Evolutionary conservation across 2,329 filamentous ascomycete species (phyloP).

Genomic region (Myriangium duriaei): DNA sequence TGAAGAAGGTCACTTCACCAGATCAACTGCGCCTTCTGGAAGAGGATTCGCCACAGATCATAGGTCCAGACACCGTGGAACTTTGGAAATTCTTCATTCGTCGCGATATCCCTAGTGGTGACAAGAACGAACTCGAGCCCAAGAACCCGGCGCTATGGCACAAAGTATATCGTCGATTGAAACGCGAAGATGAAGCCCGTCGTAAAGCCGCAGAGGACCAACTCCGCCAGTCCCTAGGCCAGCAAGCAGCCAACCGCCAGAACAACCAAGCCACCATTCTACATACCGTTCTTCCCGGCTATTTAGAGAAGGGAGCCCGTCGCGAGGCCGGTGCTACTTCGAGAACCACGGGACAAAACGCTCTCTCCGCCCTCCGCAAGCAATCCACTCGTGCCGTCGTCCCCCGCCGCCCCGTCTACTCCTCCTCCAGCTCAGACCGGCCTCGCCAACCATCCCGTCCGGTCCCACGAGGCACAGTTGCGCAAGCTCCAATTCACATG

Average conservation of each 20-base stretch:
- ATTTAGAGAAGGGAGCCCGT: background rate
- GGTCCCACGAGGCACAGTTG: conserved; percentile 22
- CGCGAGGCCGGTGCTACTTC: conserved; percentile 1
- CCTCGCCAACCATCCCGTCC: conserved; percentile 1
- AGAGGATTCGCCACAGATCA: conserved; percentile 61
- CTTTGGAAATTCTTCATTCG: conserved; percentile 72
- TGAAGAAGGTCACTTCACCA: conserved; percentile 59
- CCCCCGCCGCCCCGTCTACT: background rate
- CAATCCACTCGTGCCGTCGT: conserved; percentile 11
- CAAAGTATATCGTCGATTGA: conserved; percentile 52
- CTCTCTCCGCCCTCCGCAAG: conserved; percentile 15
- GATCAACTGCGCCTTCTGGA: conserved; percentile 63
- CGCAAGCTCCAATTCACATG: conserved; percentile 42
- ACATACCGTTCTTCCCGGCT: conserved; percentile 13
- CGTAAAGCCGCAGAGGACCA: conserved; percentile 20
- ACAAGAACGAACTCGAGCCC: conserved; percentile 51
- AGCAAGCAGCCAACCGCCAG: conserved; percentile 45
- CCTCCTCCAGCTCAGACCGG: background rate
- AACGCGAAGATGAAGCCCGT: conserved; percentile 27
- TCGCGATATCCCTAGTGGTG: conserved; percentile 58
- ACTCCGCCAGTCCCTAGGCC: conserved; percentile 43
- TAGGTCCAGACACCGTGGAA: conserved; percentile 49
- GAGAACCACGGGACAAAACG: conserved; percentile 9
- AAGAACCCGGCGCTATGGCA: conserved; percentile 60
- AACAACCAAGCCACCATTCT: conserved; percentile 34